Evolutionary conservation across 768 basidiomycete genomes (phyloP), one percentile per base, ranked within the genome.

Genomic region (Baorangia bicolor): DNA sequence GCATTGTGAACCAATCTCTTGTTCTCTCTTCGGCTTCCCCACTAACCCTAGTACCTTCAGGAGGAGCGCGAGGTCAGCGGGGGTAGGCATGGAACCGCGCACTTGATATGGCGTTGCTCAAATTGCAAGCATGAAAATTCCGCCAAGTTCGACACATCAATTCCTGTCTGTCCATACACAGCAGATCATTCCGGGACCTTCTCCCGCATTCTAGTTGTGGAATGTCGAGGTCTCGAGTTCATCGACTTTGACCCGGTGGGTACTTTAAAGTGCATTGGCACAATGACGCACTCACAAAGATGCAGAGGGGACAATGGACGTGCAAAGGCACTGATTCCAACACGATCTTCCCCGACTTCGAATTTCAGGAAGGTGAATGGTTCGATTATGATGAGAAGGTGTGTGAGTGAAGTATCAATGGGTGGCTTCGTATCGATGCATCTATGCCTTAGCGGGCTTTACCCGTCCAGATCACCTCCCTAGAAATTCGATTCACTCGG

Each of bases 301-400:
- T 33, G 10, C 57, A 94, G 90, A 60, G 37, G 42, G 93, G 93
- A 0, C 72, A 63, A 1, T 96, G 93, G 93, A 83, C 78, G 64
- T 92, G 90, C 61, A 76, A 77, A 40, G 93, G 94, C 8, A 68
- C 67, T 5, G 80, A 78, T 37, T 77, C 77, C 1, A 80, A 81
- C 7, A 81, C 81, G 0, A 51, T 68, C 5, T 94, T 94, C 65
- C 45, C 73, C 10, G 83, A 91, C 3, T 78, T 91, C n/a, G 84
- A 87, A 31, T 74, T 67, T 46, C 33, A 53, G 28, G 51, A 64
- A 0, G 84, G 86, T 68, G 68, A 70, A 55, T 96, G 94, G 94
- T 82, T 77, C 13, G 93, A 94, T 63, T 96, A 96, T 61, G 93
- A 96, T 61, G 93, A 96, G 70, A 92, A 94, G 81, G 93, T 87